These are phyloP conservation scores for Psilocybe subaeruginosa DNA, from an alignment of 768 basidiomycete species.

Conservation along the genomic window DNA sequence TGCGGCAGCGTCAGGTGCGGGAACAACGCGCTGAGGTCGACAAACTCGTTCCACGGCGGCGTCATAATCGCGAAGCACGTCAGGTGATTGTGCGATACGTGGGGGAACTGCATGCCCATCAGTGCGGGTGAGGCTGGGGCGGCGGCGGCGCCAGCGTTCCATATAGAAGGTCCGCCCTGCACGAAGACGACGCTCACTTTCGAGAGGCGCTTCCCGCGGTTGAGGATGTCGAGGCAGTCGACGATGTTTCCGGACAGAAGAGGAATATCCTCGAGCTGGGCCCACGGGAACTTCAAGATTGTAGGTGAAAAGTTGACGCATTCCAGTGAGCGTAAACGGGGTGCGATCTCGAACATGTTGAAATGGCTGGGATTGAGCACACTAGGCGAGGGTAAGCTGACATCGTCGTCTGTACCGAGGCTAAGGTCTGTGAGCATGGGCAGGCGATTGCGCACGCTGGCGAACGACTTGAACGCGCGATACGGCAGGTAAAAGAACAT, in stretches of 20 bases:
- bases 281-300: slow-evolving; percentile 36
- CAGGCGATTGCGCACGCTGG: slow-evolving; percentile 27
- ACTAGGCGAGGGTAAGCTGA: slow-evolving; percentile 8
- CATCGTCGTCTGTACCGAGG: slow-evolving; percentile 34
- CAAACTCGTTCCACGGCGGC: slow-evolving; percentile 35
- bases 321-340: slow-evolving; percentile 32
- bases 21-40: slow-evolving; percentile 39
- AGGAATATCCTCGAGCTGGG: slow-evolving; percentile 33
- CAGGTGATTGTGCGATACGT: slow-evolving; percentile 33
- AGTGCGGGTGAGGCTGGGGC: slow-evolving; percentile 14
- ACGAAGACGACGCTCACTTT: slow-evolving; percentile 33
- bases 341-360: slow-evolving; percentile 34
- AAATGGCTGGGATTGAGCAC: slow-evolving; percentile 12
- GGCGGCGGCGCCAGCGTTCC: slow-evolving; percentile 7
- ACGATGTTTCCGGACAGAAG: slow-evolving; percentile 33
- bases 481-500: slow-evolving; percentile 38
- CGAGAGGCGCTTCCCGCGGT: slow-evolving; percentile 26
- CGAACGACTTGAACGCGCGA: slow-evolving; percentile 31
- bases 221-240: slow-evolving; percentile 34
- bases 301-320: slow-evolving; percentile 37
- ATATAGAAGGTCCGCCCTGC: slow-evolving; percentile 19
- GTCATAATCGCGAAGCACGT: slow-evolving; percentile 40
- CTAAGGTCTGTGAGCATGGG: slow-evolving; percentile 35
- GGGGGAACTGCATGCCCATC: slow-evolving; percentile 14
- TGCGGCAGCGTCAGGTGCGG: slow-evolving; percentile 35